Evolutionary conservation across 2,329 filamentous ascomycete genomes (phyloP).

Genomic region (Colletotrichum theobromicola): DNA sequence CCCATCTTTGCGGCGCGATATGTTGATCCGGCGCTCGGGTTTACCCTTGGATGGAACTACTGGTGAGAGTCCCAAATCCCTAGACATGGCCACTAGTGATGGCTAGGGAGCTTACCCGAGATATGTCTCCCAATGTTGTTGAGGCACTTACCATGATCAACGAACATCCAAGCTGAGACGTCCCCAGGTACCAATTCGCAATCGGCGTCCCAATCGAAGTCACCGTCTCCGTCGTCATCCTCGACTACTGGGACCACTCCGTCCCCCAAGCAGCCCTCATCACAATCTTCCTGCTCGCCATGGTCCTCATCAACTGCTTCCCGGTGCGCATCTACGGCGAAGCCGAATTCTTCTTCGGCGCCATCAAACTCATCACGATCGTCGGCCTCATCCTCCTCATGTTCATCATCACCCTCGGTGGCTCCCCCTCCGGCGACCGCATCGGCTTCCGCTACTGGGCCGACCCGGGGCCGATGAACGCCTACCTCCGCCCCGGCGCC

Average conservation of each 20-base stretch:
- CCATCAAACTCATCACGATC: constrained; percentile 54
- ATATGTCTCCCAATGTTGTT: background rate
- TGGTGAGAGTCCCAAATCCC: constrained; percentile 32
- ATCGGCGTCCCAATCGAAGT: constrained; percentile 55
- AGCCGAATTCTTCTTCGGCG: constrained; percentile 56
- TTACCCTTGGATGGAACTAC: constrained; percentile 57
- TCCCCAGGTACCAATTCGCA: constrained; percentile 43
- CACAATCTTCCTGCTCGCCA: constrained; percentile 40
- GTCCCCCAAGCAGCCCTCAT: constrained; percentile 35
- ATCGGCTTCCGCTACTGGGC: constrained; percentile 53
- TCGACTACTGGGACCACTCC: constrained; percentile 46
- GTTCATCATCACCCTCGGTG: constrained; percentile 54
- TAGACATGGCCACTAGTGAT: background rate
- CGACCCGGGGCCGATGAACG: constrained; percentile 47
- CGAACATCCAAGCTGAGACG: background rate
- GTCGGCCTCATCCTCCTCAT: constrained; percentile 55
- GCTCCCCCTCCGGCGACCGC: constrained; percentile 43
- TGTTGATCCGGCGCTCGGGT: constrained; percentile 51
- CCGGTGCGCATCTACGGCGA: constrained; percentile 56
- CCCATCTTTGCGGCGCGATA: constrained; percentile 54
- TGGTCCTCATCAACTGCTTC: constrained; percentile 43
- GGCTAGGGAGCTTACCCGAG: too few species aligned
- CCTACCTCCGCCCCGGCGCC: constrained; percentile 40
- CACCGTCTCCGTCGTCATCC: constrained; percentile 49
- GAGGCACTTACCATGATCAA: background rate